Evolutionary conservation across 2,329 filamentous ascomycete genomes (phyloP).

Genomic region (Cytospora piceicola): DNA sequence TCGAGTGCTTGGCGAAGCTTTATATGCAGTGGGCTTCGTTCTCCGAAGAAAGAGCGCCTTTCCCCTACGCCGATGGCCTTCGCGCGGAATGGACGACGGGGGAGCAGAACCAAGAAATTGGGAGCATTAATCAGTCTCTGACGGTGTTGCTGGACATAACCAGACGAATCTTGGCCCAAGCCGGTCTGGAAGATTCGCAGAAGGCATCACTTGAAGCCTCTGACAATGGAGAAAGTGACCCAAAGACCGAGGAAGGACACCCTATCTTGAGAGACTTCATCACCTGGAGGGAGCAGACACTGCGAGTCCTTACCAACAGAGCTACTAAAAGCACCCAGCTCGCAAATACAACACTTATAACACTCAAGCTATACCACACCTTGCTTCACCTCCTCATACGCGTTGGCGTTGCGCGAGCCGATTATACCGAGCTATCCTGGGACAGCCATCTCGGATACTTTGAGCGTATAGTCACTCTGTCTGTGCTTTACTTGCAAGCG

Average conservation of each 20-base stretch:
- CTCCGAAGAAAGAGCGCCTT: slow-evolving; percentile 39
- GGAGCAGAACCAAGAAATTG: background rate
- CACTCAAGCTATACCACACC: slow-evolving; percentile 38
- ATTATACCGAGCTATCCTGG: slow-evolving; percentile 36
- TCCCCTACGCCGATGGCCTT: slow-evolving; percentile 33
- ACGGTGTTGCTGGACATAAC: slow-evolving; percentile 30
- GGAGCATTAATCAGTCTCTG: slow-evolving; percentile 28
- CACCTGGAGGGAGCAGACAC: slow-evolving; percentile 15
- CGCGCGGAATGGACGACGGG: background rate
- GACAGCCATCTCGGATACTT: slow-evolving; percentile 39
- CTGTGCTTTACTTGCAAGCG: slow-evolving; percentile 22
- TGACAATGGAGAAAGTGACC: background rate
- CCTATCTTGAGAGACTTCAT: background rate
- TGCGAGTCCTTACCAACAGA: background rate
- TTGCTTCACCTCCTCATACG: slow-evolving; percentile 33
- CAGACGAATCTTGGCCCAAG: slow-evolving; percentile 25
- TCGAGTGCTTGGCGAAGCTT: slow-evolving; percentile 37
- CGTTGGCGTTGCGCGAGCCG: slow-evolving; percentile 32
- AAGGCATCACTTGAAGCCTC: background rate
- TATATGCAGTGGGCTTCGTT: slow-evolving; percentile 43
- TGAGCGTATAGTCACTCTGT: slow-evolving; percentile 35
- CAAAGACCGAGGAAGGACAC: background rate
- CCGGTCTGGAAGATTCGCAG: background rate
- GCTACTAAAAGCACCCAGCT: background rate
- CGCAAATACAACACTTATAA: slow-evolving; percentile 14